Evolutionary conservation across 495 filamentous ascomycete species (phyloP).

Genomic region (Xylaria venustula): DNA sequence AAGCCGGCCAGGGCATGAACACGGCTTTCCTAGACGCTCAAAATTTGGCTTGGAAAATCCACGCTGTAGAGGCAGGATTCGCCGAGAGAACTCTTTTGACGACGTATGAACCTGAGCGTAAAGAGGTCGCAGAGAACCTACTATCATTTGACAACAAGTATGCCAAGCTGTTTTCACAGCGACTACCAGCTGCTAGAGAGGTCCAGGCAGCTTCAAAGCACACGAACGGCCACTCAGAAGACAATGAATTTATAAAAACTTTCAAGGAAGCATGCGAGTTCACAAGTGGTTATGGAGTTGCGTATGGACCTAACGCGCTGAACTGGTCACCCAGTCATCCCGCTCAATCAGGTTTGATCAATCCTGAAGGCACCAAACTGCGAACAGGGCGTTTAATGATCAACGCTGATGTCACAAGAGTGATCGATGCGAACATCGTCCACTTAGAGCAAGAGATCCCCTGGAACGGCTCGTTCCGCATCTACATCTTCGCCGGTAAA

Average conservation of each 20-base stretch:
- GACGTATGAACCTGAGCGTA: constrained; percentile 72
- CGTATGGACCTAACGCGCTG: constrained; percentile 60
- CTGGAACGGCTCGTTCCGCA: constrained; percentile 79
- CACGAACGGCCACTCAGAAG: constrained; percentile 27
- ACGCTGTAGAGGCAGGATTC: constrained; percentile 64
- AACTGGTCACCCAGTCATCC: constrained; percentile 68
- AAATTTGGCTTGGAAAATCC: constrained; percentile 85
- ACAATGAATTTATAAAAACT: constrained; percentile 70
- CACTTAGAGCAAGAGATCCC: constrained; percentile 87
- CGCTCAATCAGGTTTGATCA: constrained; percentile 67
- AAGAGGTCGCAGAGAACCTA: constrained; percentile 66
- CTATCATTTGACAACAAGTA: constrained; percentile 73
- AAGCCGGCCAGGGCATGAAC: constrained; percentile 87
- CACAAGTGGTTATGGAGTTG: constrained; percentile 68
- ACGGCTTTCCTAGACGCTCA: constrained; percentile 77
- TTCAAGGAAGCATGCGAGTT: constrained; percentile 72
- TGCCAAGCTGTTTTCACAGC: constrained; percentile 64
- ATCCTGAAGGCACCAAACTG: constrained; percentile 59
- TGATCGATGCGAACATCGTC: constrained; percentile 81
- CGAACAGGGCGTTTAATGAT: constrained; percentile 69
- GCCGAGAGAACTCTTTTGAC: constrained; percentile 56
- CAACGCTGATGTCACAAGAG: constrained; percentile 74
- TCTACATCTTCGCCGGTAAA: constrained; percentile 79
- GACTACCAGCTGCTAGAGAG: constrained; percentile 51
- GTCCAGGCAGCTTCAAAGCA: constrained; percentile 44